Conservation (phyloP, 805 yeast genomes). For the Priceomyces melissophilus region DNA sequence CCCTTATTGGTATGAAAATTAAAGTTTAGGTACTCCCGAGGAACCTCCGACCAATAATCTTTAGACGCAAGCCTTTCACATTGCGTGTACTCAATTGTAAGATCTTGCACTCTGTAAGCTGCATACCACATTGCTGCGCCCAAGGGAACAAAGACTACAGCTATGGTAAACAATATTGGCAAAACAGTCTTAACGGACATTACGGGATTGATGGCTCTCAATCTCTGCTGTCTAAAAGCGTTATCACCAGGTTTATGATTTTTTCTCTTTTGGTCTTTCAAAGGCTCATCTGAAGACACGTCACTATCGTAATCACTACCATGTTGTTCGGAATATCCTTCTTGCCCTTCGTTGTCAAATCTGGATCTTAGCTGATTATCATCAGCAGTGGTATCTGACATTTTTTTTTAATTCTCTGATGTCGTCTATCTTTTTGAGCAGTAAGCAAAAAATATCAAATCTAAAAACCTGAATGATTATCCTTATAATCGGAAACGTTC, state of each 20-base stretch:
- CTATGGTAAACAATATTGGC: constrained; percentile 36
- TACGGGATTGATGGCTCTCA: constrained; percentile 48
- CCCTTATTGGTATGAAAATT: constrained; percentile 25
- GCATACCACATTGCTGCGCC: constrained; percentile 50
- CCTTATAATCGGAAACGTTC: too few relatives aligned
- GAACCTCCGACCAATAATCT: constrained; percentile 32
- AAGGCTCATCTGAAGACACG: constrained; percentile 38
- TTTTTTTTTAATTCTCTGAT: too few relatives aligned
- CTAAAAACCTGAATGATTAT: too few relatives aligned
- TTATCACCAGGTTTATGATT: constrained; percentile 63
- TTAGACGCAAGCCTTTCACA: constrained; percentile 34
- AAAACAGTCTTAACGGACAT: constrained; percentile 41
- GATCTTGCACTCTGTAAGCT: constrained; percentile 34
- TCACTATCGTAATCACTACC: constrained; percentile 33
- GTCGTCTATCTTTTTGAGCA: too few relatives aligned
- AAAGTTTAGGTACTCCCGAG: constrained; percentile 37
- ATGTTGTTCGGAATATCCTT: too few relatives aligned
- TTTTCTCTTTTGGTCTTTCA: constrained; percentile 43
- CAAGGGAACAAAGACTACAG: constrained; percentile 39
- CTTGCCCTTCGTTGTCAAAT: too few relatives aligned
- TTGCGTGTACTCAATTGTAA: constrained; percentile 39
- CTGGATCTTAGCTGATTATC: too few relatives aligned
- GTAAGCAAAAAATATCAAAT: too few relatives aligned
- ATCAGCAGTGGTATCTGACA: too few relatives aligned
- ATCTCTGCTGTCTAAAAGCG: constrained; percentile 54